Evolutionary conservation across 2,329 filamentous ascomycete species (phyloP), one percentile per base, ranked within the genome.

Genomic region (Botrytis fabae): DNA sequence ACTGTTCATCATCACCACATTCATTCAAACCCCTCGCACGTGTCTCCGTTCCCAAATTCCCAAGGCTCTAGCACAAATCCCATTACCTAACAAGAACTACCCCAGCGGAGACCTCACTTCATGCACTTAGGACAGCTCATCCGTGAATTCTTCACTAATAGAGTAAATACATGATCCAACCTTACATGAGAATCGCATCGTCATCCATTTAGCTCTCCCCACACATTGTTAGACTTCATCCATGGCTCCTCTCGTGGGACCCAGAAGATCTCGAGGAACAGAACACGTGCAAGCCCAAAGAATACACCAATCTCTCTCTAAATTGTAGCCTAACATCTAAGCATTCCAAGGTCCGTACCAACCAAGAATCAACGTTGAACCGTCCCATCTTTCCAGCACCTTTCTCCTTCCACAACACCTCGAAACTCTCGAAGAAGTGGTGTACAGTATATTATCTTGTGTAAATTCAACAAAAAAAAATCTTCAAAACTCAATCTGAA

Each of bases 171-270:
- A 68, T 54, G 46, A 54, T 40, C 64, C 46, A 54, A 54, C 46
- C 64, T 51, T 28, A 54, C 64, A 68, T 68, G 25, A 38, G 35
- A 66, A 68, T 54, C 25, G 64, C 64, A 68, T 68, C 64, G 42
- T 68, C n/a, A 60, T 54, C 25, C 32, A 32, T 57, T 57, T 57
- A 57, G 51, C 25, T 28, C 38, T 51, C 65, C 65, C 65, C 65
- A 69, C 65, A 69, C 48, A 44, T 44, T 59, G 48, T 42, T 57
- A 42, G 38, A 69, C 65, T 14, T 57, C 46, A 54, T 28, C 40
- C 60, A 62, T 40, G 38, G 28, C 18, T n/a, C n/a, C 38, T 38
- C 38, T 38, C 38, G 38, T 38, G 1, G 38, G 38, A 38, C 38
- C 20, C 32, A 16, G 51, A 9, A 57, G 51, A 32, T 57, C 3